Conservation (phyloP, 2,329 filamentous ascomycete species). For the Purpureocillium takamizusanense region DNA sequence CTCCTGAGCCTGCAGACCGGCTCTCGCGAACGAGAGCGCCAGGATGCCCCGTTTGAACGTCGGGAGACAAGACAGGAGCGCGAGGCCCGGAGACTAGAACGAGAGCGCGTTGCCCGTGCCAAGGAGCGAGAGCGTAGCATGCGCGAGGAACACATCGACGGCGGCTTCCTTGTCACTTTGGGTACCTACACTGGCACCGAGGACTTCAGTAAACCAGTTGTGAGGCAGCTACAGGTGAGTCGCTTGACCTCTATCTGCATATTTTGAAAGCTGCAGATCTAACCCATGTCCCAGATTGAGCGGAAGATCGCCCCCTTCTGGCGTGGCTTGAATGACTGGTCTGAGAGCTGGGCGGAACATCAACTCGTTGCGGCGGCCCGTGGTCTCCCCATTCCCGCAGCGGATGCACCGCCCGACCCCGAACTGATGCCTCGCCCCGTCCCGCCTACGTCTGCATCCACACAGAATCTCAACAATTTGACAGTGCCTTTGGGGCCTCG, state of each 20-base stretch:
- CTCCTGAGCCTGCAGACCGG: conserved; percentile 33
- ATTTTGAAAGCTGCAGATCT: conserved; percentile 4
- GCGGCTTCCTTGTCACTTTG: conserved; percentile 87
- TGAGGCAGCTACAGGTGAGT: conserved; percentile 78
- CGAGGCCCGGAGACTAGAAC: conserved; percentile 77
- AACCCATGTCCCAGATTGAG: conserved; percentile 60
- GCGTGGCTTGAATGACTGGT: conserved; percentile 85
- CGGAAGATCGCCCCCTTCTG: conserved; percentile 89
- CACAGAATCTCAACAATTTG: conserved; percentile 56
- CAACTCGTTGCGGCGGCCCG: conserved; percentile 88
- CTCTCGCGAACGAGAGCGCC: conserved; percentile 26
- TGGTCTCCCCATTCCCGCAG: conserved; percentile 72
- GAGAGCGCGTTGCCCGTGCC: conserved; percentile 63
- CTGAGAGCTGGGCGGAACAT: conserved; percentile 82
- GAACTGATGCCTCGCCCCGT: conserved; percentile 40
- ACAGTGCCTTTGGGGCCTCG: conserved; percentile 72
- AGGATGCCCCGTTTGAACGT: conserved; percentile 46
- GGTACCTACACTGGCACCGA: conserved; percentile 88
- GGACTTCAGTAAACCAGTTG: conserved; percentile 83
- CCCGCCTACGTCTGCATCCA: conserved; percentile 38
- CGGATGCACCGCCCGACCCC: conserved; percentile 74
- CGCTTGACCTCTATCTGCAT: neutral
- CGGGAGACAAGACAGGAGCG: conserved; percentile 87
- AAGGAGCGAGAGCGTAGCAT: conserved; percentile 88
- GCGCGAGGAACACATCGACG: conserved; percentile 86